These are phyloP conservation scores for Chytriomyces hyalinus DNA, from an alignment of 192 early-diverging fungal genomes.

Conservation along the genomic window DNA sequence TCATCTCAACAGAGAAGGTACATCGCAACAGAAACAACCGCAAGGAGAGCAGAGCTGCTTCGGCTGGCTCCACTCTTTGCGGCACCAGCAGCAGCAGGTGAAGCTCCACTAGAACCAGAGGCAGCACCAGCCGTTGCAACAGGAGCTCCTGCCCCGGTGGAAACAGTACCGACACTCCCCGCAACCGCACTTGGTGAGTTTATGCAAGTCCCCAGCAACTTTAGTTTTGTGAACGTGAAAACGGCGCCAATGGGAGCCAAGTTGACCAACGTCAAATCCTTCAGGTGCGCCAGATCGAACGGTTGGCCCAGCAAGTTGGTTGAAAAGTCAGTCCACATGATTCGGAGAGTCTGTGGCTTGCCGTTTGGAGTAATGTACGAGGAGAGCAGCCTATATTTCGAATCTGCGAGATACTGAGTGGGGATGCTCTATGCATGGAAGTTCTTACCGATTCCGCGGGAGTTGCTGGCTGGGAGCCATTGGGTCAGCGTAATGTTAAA, in stretches of 20 bases:
- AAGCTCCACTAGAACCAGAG: neutral
- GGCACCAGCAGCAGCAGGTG: neutral
- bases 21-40: too few species aligned
- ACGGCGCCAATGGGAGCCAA: slow-evolving; percentile 20
- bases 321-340: slow-evolving; percentile 26
- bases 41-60: too few species aligned
- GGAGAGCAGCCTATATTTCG: slow-evolving; percentile 22
- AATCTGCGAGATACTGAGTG: neutral
- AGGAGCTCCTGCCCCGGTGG: neutral
- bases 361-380: slow-evolving; percentile 32
- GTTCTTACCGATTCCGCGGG: slow-evolving; percentile 10
- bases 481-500: slow-evolving; percentile 36
- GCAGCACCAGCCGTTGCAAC: neutral
- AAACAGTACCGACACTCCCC: neutral
- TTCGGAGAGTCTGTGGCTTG: slow-evolving; percentile 11
- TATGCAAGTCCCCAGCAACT: slow-evolving; percentile 30
- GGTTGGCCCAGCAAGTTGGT: slow-evolving; percentile 32
- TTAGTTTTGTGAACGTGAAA: slow-evolving; percentile 22
- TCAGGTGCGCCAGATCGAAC: slow-evolving; percentile 34
- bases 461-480: slow-evolving; percentile 7
- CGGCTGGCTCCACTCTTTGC: too few species aligned
- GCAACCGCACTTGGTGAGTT: neutral
- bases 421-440: too few species aligned
- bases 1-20: too few species aligned
- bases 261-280: slow-evolving; percentile 42